Evolutionary conservation across 1,139 yeast genomes (phyloP), one percentile per base, ranked within the genome.

Genomic region (Pichia cactophila): DNA sequence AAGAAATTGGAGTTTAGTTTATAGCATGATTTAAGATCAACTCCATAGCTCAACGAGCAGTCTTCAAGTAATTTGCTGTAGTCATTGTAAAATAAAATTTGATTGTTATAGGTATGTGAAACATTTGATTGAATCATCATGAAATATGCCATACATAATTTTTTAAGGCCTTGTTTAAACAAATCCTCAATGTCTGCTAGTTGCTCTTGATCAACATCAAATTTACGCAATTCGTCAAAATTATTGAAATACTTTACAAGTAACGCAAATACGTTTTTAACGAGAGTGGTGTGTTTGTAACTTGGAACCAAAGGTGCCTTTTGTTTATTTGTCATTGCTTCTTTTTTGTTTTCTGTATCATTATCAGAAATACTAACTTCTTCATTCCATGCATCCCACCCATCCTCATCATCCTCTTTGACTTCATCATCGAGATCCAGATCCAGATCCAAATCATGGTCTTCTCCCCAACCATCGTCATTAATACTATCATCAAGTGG

Each of bases 1-100:
- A 59, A 47, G 29, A 54, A 54, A 17, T 44, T 50, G 10, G 55
- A 53, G 14, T 53, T 55, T 56, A 64, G 36, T 17, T 57, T 57
- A 41, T 49, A 52, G 36, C 60, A 56, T 1, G 57, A 42, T 3
- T 52, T 50, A 5, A 63, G 37, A 43, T 60, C 57, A 36, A 54
- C 48, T 1, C 47, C 36, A 43, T 55, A 60, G 20, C 28, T 46
- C 0, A 38, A 26, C 17, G 53, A 42, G 12, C 57, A 48, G 31
- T 52, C 54, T n/a, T 61, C 63, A 8, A 62, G 42, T 4, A 63
- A 38, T 23, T 50, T 54, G 23, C 55, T 55, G 45, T 49, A 64
- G 47, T 65, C 69, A 48, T 65, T 63, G 52, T 59, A 61, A 33
- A 64, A 63, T 12, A 64, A 47, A 4, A 63, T 47, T n/a, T 49